Percentiles rank a stretch among this genome's conserved stretches.
Conservation (phyloP, 2,329 filamentous ascomycete species). For the Macrophomina phaseolina region DNA sequence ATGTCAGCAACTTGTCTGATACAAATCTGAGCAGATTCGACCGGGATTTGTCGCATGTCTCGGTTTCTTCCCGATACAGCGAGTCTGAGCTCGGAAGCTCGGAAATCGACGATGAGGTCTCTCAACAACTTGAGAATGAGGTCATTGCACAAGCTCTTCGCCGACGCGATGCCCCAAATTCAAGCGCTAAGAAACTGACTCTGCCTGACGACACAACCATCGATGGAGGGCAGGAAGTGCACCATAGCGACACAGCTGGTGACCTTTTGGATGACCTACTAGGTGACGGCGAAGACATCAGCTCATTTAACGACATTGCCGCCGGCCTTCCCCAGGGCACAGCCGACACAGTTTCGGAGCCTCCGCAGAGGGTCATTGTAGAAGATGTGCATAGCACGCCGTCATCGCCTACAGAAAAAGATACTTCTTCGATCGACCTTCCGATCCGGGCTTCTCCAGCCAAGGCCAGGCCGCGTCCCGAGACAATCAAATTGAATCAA, state of each 20-base stretch:
- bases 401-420: conserved; percentile 8
- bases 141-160: conserved; percentile 23
- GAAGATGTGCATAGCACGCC: neutral
- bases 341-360: neutral
- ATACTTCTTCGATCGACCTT: conserved; percentile 5
- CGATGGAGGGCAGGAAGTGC: neutral
- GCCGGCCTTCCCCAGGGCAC: conserved; percentile 19
- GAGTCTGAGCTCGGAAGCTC: conserved; percentile 3
- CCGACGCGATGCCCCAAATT: neutral
- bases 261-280: neutral
- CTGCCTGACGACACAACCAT: neutral
- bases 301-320: conserved; percentile 17
- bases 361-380: neutral
- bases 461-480: neutral
- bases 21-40: neutral
- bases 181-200: neutral
- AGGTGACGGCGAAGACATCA: neutral
- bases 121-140: conserved; percentile 23
- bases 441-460: neutral
- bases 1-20: conserved; percentile 12
- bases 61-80: neutral
- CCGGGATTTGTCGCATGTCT: neutral
- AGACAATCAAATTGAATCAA: neutral
- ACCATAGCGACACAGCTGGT: neutral
- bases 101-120: conserved; percentile 6